These are phyloP conservation scores for Fallopia convolvulus DNA, from an alignment of 148 eudicot genomes.

Conservation along the genomic window DNA sequence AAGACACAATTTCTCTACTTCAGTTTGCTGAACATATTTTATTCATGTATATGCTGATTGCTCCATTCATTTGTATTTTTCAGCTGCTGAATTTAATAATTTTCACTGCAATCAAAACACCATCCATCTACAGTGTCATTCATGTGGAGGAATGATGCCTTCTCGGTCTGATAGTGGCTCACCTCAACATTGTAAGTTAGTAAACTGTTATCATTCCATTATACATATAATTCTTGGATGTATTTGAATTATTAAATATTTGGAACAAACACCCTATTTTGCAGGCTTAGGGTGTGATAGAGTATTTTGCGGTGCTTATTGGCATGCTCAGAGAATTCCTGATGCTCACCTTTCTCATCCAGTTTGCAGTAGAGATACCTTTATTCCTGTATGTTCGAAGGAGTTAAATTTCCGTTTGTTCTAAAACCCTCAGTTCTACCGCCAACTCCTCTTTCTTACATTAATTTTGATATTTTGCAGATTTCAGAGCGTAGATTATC, in stretches of 20 bases:
- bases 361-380: slow-evolving; percentile 53
- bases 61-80: neutral
- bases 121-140: slow-evolving; percentile 77
- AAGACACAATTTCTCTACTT: neutral
- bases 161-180: slow-evolving; percentile 43
- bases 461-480: slow-evolving; percentile 25
- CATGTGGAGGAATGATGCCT: slow-evolving; percentile 98
- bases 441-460: neutral
- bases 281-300: slow-evolving; percentile 88
- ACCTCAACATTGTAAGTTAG: slow-evolving; percentile 68
- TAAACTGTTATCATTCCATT: neutral
- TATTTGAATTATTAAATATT: neutral
- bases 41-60: neutral
- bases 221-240: neutral
- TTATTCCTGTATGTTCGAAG: slow-evolving; percentile 54
- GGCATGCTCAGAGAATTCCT: slow-evolving; percentile 50
- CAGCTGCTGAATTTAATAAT: slow-evolving; percentile 54
- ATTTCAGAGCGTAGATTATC: slow-evolving; percentile 42
- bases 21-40: neutral
- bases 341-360: slow-evolving; percentile 33
- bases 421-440: neutral
- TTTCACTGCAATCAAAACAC: slow-evolving; percentile 60
- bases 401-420: neutral
- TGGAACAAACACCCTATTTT: slow-evolving; percentile 1
- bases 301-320: slow-evolving; percentile 91